Base-by-base conservation (phyloP, 176 grass and related monocot genomes). In the Poa annua region DNA sequence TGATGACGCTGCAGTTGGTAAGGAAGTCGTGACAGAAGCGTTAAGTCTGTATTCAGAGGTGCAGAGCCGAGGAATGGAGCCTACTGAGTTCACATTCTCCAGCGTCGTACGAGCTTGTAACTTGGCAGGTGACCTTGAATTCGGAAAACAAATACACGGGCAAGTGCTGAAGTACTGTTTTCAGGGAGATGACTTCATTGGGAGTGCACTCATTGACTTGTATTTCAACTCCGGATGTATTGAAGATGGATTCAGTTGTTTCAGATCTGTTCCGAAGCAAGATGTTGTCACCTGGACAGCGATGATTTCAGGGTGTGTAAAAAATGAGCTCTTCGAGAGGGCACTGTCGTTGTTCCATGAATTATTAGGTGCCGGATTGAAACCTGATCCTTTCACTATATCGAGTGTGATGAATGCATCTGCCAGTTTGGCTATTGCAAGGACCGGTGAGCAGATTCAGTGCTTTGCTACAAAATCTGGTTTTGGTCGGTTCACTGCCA, bases 231-330 rank as follows among this genome's bases (percentile, higher is more conserved):
- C 75, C 1, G 90, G 88, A 56, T 82, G 36, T 67, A 77, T 79
- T 34, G 83, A 84, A 76, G 93, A 92, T 26, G 90, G 83, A 54
- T 82, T 90, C 41, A 90, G 81, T 59, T 96, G 93, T 71, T 96
- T 96, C 79, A 49, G 61, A 44, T 87, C 55, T 57, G 64, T 84
- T 26, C 73, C 50, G 68, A 89, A 86, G 82, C 82, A 88, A 63
- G 93, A 95, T 53, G 77, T 95, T 62, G 90, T 96, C 80, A 96
- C 80, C 35, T 96, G 90, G 90, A 92, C 93, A 64, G 73, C 93
- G 3, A 85, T 90, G 78, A 85, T 95, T 77, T 86, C 90, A 20
- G 93, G 90, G 19, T 92, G 61, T 81, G 88, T 92, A 51, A 88
- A 92, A 39, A 88, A 88, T 78, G 88, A 90, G 54, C 75, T 77